A percentile compares a stretch with the other conserved stretches of the same genome.
Conservation (phyloP, 2,329 filamentous ascomycete species). For the Pestalotiopsis sp. region DNA sequence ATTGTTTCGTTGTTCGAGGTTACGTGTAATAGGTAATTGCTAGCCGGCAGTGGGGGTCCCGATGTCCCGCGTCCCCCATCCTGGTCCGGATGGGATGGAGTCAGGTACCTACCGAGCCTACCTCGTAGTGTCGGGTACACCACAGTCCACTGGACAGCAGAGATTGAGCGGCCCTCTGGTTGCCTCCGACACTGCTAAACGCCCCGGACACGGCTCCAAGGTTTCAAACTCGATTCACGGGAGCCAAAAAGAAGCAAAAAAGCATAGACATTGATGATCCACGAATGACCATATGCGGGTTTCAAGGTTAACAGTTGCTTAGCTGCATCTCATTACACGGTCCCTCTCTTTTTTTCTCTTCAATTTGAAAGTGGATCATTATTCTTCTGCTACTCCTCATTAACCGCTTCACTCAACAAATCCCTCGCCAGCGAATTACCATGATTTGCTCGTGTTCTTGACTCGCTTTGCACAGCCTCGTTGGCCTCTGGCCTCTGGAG, state of each 20-base stretch:
- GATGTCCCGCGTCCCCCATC: not conserved
- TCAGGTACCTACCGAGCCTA: no score
- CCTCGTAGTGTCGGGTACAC: no score
- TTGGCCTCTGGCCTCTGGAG: conserved; percentile 24
- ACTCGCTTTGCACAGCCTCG: conserved; percentile 26
- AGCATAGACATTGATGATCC: not conserved
- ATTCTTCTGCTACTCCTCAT: not conserved
- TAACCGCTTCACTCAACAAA: conserved; percentile 13
- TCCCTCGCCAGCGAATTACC: conserved; percentile 5
- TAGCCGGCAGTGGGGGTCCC: not conserved
- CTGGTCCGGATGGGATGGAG: not conserved
- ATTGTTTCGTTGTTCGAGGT: not conserved
- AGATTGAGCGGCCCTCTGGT: not conserved
- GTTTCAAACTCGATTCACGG: not conserved
- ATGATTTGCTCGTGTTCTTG: conserved; percentile 2
- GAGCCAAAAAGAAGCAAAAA: not conserved
- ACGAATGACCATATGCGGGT: not conserved
- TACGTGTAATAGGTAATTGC: not conserved
- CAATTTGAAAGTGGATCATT: not conserved
- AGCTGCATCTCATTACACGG: not conserved
- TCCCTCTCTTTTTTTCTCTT: not conserved
- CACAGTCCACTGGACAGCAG: not conserved
- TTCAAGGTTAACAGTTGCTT: not conserved
- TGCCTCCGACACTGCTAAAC: not conserved
- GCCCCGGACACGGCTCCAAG: not conserved